Evolutionary conservation across 257 asterid species (phyloP).

Genomic region (Solanum appendiculatum): DNA sequence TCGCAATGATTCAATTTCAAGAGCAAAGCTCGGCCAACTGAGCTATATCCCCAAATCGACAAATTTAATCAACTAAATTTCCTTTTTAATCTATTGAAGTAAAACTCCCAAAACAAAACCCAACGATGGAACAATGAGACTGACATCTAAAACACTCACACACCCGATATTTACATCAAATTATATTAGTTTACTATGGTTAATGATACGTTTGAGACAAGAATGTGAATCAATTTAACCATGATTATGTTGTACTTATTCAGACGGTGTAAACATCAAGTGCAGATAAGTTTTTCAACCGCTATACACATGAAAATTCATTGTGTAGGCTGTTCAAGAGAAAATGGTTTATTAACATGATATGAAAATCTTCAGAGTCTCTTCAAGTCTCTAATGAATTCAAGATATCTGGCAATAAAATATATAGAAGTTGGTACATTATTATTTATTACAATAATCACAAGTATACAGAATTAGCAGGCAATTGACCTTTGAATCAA

Average conservation of each 20-base stretch:
- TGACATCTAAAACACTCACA: no score
- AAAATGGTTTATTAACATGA: not conserved
- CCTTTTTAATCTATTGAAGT: no score
- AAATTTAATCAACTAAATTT: no score
- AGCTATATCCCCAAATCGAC: not conserved
- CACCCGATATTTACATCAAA: not conserved
- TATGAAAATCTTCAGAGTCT: not conserved
- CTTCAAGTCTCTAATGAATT: not conserved
- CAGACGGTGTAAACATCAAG: not conserved
- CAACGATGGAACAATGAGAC: no score
- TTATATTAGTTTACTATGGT: not conserved
- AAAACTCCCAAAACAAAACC: no score
- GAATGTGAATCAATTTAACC: not conserved
- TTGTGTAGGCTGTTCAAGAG: not conserved
- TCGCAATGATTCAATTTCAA: not conserved
- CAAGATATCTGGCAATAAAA: not conserved
- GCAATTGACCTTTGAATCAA: conserved; percentile 11
- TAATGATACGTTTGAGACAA: not conserved
- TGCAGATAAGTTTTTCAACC: not conserved
- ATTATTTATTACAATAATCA: conserved; percentile 34
- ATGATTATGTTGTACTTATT: not conserved
- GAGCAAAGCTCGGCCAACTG: no score
- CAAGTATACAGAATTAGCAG: conserved; percentile 21
- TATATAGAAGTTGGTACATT: conserved; percentile 26
- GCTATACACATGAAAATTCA: not conserved